Base-by-base conservation (phyloP, 768 basidiomycete genomes). In the Amanita rubescens region DNA sequence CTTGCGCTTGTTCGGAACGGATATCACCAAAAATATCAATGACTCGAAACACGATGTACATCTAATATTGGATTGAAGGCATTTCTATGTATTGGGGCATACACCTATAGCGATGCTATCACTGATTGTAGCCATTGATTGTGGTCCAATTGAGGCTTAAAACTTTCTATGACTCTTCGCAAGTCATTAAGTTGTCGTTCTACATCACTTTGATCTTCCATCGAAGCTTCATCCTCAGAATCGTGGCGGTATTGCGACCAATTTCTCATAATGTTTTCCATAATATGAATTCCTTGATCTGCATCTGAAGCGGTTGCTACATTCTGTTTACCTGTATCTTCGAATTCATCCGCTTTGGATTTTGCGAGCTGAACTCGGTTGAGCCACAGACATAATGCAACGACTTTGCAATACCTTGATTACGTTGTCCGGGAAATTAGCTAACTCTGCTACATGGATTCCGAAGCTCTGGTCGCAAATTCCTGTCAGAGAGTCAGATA, bases 401-500 rank as follows among this genome's bases (percentile, higher is more conserved):
- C n/a, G 2, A 10, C 1, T 10, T 57, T 4, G 11, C 45, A 20
- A 42, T 22, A 90, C 87, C 75, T 87, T 90, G 55, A 98, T 80
- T 10, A 98, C 94, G 58, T 84, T 87, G 56, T 94, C 90, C 0
- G 96, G 96, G 69, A 99, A 99, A 67, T 97, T 94, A 3, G 95
- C 95, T n/a, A 98, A 74, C 65, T 93, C 80, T 0, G 96, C 96
- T 14, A 99, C 96, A 60, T 98, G 94, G 25, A 99, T 98, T 68
- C 95, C 96, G 63, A 97, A 98, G 64, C 92, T 95, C 68, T 97
- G 95, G 65, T 98, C 95, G 42, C 90, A 93, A 19, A 96, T 79
- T 12, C 92, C 91, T 91, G 54, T 30, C 53, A 22, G 10, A 17
- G 11, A 47, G 27, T 45, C 11, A 17, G 12, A 2, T 46, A 15